Percentiles rank a stretch among this genome's conserved stretches.
phyloP scores from a whole-genome alignment of 2,329 filamentous ascomycete genomes.

The Diaporthe citri region DNA sequence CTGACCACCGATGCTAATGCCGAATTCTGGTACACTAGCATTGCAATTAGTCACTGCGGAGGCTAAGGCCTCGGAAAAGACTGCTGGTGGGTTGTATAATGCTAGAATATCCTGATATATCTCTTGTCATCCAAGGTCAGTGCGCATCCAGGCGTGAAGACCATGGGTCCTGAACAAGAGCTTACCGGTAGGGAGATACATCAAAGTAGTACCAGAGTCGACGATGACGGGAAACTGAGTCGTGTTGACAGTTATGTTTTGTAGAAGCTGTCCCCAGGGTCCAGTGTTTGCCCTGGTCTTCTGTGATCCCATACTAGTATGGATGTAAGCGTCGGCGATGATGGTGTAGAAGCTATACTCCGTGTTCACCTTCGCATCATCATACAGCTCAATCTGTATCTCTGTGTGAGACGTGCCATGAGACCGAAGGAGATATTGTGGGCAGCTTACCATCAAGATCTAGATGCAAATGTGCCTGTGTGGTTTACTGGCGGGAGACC shows the following conservation, averaged over 20 bases:
- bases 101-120: slow-evolving; percentile 43
- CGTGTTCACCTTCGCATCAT: slow-evolving; percentile 23
- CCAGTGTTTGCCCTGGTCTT: slow-evolving; percentile 29
- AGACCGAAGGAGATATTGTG: neutral
- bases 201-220: slow-evolving; percentile 46
- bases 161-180: neutral
- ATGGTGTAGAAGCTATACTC: slow-evolving; percentile 48
- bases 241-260: slow-evolving; percentile 42
- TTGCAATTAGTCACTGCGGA: slow-evolving; percentile 47
- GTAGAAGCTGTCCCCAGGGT: slow-evolving; percentile 2
- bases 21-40: slow-evolving; percentile 42
- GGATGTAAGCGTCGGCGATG: slow-evolving; percentile 45
- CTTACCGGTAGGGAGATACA: slow-evolving; percentile 45
- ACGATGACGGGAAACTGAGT: slow-evolving; percentile 46
- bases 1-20: slow-evolving; percentile 27
- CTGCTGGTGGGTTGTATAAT: slow-evolving; percentile 45
- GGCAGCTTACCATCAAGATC: slow-evolving; percentile 43
- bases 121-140: slow-evolving; percentile 35
- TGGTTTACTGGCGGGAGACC: slow-evolving; percentile 59
- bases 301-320: slow-evolving; percentile 39
- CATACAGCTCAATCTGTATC: slow-evolving; percentile 35
- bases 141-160: neutral
- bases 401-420: slow-evolving; percentile 34
- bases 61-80: slow-evolving; percentile 41
- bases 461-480: slow-evolving; percentile 44